Evolutionary conservation across 1,284 basidiomycete genomes (phyloP), one percentile per base, ranked within the genome.

Genomic region (Moniliella sp.): DNA sequence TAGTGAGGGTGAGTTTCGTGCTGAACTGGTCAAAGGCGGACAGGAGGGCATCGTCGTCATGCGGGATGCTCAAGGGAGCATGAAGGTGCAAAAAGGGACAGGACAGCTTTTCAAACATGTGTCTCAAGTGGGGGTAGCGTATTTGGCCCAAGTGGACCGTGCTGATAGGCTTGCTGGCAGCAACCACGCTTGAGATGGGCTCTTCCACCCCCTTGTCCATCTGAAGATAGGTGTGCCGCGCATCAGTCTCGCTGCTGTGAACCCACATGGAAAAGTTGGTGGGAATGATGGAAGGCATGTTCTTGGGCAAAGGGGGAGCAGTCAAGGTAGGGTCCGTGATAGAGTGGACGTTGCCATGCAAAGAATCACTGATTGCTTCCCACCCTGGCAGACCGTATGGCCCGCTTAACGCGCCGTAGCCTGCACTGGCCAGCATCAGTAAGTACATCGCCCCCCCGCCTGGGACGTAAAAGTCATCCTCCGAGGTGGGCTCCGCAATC

Each of bases 51-150:
- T n/a, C n/a, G 16, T 54, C 46, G 35, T 44, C 39, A 15, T 51
- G 48, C n/a, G 62, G 62, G n/a, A 63, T 35, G 15, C 50, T 45
- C 19, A 63, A 42, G 15, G 57, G 51, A 15, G 63, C 52, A 15
- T 59, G 50, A 31, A 62, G 44, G 40, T 64, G 60, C 9, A 64
- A 46, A 48, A 63, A 63, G 32, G 62, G 63, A 35, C 61, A 64
- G 4, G 54, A 51, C 30, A 61, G 47, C 30, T 40, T 45, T 16
- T 57, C 44, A 38, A 51, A 46, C 59, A 64, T 61, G 29, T 46
- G 49, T 3, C 43, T 43, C 15, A 64, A 50, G 18, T 39, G 41
- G 5, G 57, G 52, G 46, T 61, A 63, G 23, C 54, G 50, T 38
- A 45, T 45, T 23, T 46, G 36, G 8, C 47, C 46, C 3, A 51